These are phyloP conservation scores for Teunomyces barrocoloradensis DNA, from an alignment of 805 yeast genomes.

Conservation along the genomic window DNA sequence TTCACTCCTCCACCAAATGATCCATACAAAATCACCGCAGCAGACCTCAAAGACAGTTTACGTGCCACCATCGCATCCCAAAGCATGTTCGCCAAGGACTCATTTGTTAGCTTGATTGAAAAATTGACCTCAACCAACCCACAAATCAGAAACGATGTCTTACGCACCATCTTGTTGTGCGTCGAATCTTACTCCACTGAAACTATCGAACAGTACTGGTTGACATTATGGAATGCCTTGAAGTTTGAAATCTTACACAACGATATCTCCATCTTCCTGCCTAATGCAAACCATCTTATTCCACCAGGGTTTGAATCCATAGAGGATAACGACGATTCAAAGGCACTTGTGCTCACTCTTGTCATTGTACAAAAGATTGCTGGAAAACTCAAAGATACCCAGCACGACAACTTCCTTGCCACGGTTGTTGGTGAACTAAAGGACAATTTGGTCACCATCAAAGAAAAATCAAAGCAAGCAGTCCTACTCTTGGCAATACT, in stretches of 20 bases:
- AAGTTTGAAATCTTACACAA: slow-evolving; percentile 88
- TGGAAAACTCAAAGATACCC: slow-evolving; percentile 24
- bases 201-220: slow-evolving; percentile 60
- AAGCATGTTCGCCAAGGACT: slow-evolving; percentile 62
- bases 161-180: slow-evolving; percentile 59
- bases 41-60: slow-evolving; percentile 62
- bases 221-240: slow-evolving; percentile 78
- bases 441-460: slow-evolving; percentile 48
- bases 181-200: slow-evolving; percentile 49
- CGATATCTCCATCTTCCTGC: slow-evolving; percentile 40
- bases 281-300: slow-evolving; percentile 23
- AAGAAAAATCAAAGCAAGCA: slow-evolving; percentile 61
- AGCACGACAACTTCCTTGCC: slow-evolving; percentile 37
- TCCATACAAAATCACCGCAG: slow-evolving; percentile 76
- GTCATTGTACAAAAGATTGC: slow-evolving; percentile 42
- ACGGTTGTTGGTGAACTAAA: slow-evolving; percentile 47
- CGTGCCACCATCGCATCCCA: slow-evolving; percentile 63
- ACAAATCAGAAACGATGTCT: slow-evolving; percentile 68
- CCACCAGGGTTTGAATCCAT: slow-evolving; percentile 24
- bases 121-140: slow-evolving; percentile 77
- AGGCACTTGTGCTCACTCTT: slow-evolving; percentile 35
- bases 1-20: slow-evolving; percentile 91
- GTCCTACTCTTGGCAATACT: slow-evolving; percentile 57
- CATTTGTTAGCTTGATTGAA: slow-evolving; percentile 74
- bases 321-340: slow-evolving; percentile 36